A percentile compares a stretch with the other conserved stretches of the same genome.
phyloP scores from a whole-genome alignment of 768 basidiomycete species.

The Hydnum rufescens region DNA sequence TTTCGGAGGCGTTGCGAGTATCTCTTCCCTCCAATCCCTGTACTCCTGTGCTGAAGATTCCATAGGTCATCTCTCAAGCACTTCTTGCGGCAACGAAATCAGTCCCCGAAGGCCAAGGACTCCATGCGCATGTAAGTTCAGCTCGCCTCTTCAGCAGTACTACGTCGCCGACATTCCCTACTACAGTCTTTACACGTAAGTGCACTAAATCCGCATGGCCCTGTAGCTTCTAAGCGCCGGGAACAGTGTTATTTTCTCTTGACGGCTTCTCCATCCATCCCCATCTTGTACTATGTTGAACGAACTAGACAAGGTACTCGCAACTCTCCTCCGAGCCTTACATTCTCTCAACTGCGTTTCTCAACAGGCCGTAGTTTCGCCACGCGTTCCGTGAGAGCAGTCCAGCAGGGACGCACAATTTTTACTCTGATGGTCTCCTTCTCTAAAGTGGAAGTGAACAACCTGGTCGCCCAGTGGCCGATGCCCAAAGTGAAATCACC shows the following conservation, averaged over 20 bases:
- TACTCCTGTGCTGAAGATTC: neutral
- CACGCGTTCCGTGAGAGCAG: constrained; percentile 34
- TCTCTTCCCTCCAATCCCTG: neutral
- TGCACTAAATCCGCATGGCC: neutral
- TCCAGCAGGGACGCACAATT: constrained; percentile 30
- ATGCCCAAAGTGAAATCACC: constrained; percentile 38
- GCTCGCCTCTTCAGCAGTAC: neutral
- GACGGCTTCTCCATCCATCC: constrained; percentile 48
- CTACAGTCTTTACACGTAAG: constrained; percentile 46
- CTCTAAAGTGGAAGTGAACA: constrained; percentile 59
- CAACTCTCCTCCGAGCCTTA: neutral
- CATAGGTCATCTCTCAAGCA: constrained; percentile 73
- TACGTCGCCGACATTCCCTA: neutral
- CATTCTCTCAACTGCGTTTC: neutral
- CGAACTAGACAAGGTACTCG: constrained; percentile 32
- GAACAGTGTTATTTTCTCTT: constrained; percentile 62
- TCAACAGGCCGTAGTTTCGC: constrained; percentile 28
- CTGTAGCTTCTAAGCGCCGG: neutral
- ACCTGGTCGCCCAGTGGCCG: constrained; percentile 44
- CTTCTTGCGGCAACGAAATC: constrained; percentile 62
- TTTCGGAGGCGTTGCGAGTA: constrained; percentile 37
- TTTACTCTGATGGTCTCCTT: constrained; percentile 64
- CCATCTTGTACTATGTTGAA: constrained; percentile 65
- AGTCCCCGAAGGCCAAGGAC: constrained; percentile 41
- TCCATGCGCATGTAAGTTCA: constrained; percentile 47